phyloP scores from a whole-genome alignment of 306 rosid species.

The Elaeagnus macrophylla region DNA sequence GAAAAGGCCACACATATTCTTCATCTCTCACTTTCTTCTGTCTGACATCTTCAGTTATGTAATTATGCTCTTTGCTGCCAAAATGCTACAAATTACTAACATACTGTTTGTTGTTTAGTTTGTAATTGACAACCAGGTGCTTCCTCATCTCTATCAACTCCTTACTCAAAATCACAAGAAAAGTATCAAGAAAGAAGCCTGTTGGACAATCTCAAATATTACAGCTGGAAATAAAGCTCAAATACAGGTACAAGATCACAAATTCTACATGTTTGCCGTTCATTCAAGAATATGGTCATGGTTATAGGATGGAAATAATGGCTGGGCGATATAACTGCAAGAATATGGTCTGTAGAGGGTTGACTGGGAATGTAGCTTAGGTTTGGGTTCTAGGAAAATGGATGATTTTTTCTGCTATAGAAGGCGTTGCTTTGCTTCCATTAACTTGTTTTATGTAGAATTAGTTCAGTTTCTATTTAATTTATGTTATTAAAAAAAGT shows the following conservation, averaged over 20 bases:
- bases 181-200: slow-evolving; percentile 64
- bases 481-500: too few species aligned
- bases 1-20: too few species aligned
- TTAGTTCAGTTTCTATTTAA: too few species aligned
- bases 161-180: slow-evolving; percentile 47
- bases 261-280: neutral
- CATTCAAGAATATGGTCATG: neutral
- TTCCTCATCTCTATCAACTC: slow-evolving; percentile 45
- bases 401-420: too few species aligned
- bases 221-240: slow-evolving; percentile 64
- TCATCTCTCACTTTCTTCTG: too few species aligned
- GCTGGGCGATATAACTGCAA: neutral
- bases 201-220: slow-evolving; percentile 67
- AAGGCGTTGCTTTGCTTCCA: too few species aligned
- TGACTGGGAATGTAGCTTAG: too few species aligned
- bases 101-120: slow-evolving; percentile 27
- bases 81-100: slow-evolving; percentile 2
- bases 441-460: too few species aligned
- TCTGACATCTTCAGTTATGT: too few species aligned
- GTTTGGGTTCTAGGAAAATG: too few species aligned
- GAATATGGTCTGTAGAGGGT: neutral
- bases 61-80: too few species aligned
- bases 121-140: slow-evolving; percentile 46
- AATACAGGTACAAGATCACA: slow-evolving; percentile 37
- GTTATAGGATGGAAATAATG: neutral